Evolutionary conservation across 2,329 filamentous ascomycete species (phyloP).

Genomic region (Stagonosporopsis chrysanthemi): DNA sequence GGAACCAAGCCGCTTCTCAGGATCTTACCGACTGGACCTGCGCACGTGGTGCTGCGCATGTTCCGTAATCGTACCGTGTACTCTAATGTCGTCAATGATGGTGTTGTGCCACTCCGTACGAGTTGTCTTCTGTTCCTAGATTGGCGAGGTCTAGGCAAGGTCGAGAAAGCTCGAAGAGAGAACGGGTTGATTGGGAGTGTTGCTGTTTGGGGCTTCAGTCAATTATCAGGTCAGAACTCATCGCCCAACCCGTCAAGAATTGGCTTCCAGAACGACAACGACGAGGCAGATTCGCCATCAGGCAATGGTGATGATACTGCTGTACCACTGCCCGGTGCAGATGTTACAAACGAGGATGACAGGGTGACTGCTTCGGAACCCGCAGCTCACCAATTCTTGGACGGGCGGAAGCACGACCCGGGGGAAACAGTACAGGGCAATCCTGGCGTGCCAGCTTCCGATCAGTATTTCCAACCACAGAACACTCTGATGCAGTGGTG

Average conservation of each 20-base stretch:
- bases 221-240: constrained; percentile 76
- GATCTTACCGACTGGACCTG: constrained; percentile 89
- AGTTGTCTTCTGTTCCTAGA: constrained; percentile 97
- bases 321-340: constrained; percentile 74
- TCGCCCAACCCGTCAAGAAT: constrained; percentile 63
- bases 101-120: constrained; percentile 92
- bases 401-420: constrained; percentile 36
- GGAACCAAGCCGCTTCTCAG: constrained; percentile 88
- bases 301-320: constrained; percentile 53
- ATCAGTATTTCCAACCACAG: constrained; percentile 42
- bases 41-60: constrained; percentile 83
- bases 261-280: constrained; percentile 40
- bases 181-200: constrained; percentile 92
- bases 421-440: constrained; percentile 16
- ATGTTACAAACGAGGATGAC: constrained; percentile 73
- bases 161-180: constrained; percentile 92
- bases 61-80: constrained; percentile 93
- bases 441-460: constrained; percentile 21
- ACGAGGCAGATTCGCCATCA: constrained; percentile 38
- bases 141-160: constrained; percentile 91
- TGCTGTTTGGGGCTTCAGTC: constrained; percentile 92
- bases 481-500: constrained; percentile 65
- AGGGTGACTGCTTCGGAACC: constrained; percentile 50
- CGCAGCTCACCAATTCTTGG: constrained; percentile 42
- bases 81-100: constrained; percentile 97